Conservation (phyloP, 108 stramenopile species). For the Epithemia pelagica region DNA sequence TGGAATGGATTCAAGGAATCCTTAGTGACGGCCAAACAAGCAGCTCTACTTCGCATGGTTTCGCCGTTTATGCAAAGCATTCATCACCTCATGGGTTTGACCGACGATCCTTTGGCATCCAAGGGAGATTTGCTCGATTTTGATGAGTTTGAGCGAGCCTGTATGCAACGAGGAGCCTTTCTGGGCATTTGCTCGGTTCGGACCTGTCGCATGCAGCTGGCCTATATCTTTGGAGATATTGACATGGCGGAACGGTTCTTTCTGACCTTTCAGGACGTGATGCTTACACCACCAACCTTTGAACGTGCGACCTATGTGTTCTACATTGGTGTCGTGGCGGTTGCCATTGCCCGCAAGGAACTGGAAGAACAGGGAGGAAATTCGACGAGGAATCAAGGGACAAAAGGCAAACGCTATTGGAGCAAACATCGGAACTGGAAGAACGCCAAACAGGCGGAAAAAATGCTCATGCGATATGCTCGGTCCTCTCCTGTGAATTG, state of each 20-base stretch:
- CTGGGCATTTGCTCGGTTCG: not conserved
- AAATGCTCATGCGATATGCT: not conserved
- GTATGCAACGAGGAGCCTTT: too few species aligned
- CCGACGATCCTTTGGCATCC: conserved; percentile 7
- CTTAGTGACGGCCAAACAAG: conserved; percentile 4
- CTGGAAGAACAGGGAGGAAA: not conserved
- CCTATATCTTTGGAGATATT: conserved; percentile 12
- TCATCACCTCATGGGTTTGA: conserved; percentile 8
- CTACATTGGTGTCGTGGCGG: not conserved
- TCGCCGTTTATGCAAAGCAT: not conserved
- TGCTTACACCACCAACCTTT: not conserved
- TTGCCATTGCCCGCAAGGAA: not conserved
- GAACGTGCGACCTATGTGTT: not conserved
- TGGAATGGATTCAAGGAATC: not conserved
- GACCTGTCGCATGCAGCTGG: not conserved
- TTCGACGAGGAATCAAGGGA: not conserved
- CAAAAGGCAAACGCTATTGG: not conserved
- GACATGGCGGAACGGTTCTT: not conserved
- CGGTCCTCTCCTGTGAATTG: conserved; percentile 9
- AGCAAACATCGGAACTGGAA: not conserved
- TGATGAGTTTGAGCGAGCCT: not conserved
- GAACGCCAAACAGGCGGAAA: conserved; percentile 3
- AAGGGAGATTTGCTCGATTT: conserved; percentile 12
- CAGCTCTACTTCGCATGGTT: not conserved
- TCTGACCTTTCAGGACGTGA: not conserved